Evolutionary conservation across 2,329 filamentous ascomycete genomes (phyloP).

Genomic region (Aureobasidium sp.): DNA sequence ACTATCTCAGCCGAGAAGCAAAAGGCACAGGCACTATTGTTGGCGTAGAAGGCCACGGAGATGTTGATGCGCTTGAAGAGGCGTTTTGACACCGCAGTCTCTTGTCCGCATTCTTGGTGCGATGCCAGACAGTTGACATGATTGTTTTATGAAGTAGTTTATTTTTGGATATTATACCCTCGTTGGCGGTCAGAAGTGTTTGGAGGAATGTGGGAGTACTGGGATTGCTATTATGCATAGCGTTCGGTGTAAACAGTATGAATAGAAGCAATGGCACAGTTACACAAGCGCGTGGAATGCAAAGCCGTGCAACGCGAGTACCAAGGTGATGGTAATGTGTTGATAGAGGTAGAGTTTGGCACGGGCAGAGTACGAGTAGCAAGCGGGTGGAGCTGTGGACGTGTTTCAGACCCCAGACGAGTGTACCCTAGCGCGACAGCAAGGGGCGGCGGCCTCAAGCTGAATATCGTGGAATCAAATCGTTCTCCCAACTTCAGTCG

Average conservation of each 20-base stretch:
- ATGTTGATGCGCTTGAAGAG: not conserved
- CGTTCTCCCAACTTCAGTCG: not conserved
- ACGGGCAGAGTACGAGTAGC: not conserved
- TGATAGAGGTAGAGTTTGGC: not conserved
- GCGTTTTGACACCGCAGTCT: not conserved
- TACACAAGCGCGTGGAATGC: not conserved
- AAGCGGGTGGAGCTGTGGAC: not conserved
- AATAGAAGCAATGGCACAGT: not conserved
- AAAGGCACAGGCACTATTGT: constrained; percentile 15
- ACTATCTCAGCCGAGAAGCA: constrained; percentile 17
- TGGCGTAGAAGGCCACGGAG: not conserved
- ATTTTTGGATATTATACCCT: constrained; percentile 11
- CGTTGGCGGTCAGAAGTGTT: not conserved
- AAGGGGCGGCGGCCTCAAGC: not conserved
- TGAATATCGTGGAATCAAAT: not conserved
- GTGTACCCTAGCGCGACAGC: not conserved
- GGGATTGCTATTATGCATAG: not conserved
- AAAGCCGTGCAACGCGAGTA: not conserved
- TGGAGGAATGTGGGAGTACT: not conserved
- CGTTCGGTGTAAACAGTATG: not conserved
- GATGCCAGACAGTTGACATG: not conserved
- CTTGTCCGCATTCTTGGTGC: not conserved
- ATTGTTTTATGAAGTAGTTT: not conserved
- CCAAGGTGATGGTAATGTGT: not conserved
- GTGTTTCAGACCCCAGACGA: not conserved